Conservation (phyloP, 2,329 filamentous ascomycete genomes). For the Cytospora schulzeri region DNA sequence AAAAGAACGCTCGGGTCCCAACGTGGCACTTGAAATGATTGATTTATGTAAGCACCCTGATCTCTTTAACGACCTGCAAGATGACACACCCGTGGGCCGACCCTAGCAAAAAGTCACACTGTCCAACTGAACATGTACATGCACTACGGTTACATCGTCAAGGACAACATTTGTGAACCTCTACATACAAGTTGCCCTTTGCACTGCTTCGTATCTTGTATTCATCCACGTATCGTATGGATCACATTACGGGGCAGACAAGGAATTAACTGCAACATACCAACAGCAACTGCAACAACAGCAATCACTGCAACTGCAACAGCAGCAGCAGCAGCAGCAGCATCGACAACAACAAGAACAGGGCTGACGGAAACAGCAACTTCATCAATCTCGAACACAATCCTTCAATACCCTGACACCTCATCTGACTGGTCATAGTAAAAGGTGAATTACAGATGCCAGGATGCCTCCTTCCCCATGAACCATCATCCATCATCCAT, state of each 20-base stretch:
- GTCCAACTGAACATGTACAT: neutral
- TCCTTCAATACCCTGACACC: slow-evolving; percentile 2
- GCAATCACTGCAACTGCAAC: neutral
- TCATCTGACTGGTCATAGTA: neutral
- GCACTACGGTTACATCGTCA: too few species aligned
- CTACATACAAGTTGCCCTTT: neutral
- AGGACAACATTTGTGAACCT: too few species aligned
- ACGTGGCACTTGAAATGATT: neutral
- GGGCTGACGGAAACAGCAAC: neutral
- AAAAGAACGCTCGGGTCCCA: neutral
- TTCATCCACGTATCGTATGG: neutral
- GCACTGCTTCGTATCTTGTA: neutral
- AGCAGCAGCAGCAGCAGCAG: neutral
- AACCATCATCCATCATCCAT: neutral
- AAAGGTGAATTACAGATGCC: neutral
- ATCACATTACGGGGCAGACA: neutral
- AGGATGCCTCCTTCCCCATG: neutral
- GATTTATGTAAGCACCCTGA: neutral
- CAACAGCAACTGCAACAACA: neutral
- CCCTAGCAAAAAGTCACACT: neutral
- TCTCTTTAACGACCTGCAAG: neutral
- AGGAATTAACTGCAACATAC: neutral
- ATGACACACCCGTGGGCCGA: neutral
- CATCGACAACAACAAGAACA: neutral
- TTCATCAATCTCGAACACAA: slow-evolving; percentile 20